These are phyloP conservation scores for Peronosclerospora sorghi DNA, from an alignment of 352 stramenopile genomes.

Conservation along the genomic window DNA sequence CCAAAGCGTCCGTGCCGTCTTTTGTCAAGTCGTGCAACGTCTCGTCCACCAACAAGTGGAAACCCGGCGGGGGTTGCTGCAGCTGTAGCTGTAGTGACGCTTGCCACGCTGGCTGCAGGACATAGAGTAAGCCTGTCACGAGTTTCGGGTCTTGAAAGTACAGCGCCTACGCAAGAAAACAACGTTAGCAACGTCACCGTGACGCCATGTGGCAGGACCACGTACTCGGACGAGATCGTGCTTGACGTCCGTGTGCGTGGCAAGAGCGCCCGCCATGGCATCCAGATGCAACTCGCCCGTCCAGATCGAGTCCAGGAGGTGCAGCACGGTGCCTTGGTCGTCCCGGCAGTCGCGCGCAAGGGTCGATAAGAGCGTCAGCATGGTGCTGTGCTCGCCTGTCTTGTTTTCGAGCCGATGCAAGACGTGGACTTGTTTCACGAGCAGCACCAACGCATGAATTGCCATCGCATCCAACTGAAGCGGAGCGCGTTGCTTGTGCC, in stretches of 20 bases:
- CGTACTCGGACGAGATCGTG: slow-evolving; percentile 45
- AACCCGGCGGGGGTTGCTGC: neutral
- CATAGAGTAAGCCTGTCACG: slow-evolving; percentile 32
- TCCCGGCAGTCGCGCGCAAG: slow-evolving; percentile 17
- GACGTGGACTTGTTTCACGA: slow-evolving; percentile 38
- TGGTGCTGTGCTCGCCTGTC: no score
- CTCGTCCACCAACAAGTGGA: slow-evolving; percentile 38
- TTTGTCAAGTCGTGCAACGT: slow-evolving; percentile 30
- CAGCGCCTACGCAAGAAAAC: slow-evolving; percentile 32
- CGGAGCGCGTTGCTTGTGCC: slow-evolving; percentile 12
- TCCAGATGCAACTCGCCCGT: slow-evolving; percentile 26
- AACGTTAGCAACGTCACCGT: no score
- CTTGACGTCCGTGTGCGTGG: slow-evolving; percentile 21
- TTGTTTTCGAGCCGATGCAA: slow-evolving; percentile 13
- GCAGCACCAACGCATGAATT: slow-evolving; percentile 27
- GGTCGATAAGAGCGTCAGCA: slow-evolving; percentile 7
- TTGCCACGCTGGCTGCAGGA: slow-evolving; percentile 47
- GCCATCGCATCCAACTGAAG: slow-evolving; percentile 31
- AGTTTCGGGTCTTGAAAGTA: slow-evolving; percentile 53
- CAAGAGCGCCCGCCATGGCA: slow-evolving; percentile 12
- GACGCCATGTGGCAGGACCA: no score
- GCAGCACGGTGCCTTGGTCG: slow-evolving; percentile 23
- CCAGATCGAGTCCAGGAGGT: slow-evolving; percentile 36
- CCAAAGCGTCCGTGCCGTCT: slow-evolving; percentile 37
- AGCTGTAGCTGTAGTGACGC: slow-evolving; percentile 14